Base-by-base conservation (phyloP, 345 rosid species). In the Rhizophora apiculata region DNA sequence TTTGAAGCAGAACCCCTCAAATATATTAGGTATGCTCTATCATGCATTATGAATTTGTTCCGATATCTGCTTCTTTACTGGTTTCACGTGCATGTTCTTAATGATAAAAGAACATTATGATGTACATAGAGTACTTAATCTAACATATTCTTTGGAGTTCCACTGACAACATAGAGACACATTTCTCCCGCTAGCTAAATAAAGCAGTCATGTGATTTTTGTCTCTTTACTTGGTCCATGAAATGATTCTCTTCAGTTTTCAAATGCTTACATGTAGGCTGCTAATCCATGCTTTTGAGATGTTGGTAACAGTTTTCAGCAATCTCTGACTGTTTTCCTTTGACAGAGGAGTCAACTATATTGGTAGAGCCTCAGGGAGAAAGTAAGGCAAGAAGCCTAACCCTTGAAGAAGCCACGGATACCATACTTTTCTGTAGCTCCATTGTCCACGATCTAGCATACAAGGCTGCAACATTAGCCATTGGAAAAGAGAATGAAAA, bases 381-480 rank as follows among this genome's bases (percentile, higher is more conserved):
- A 79, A 92, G 81, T 55, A 89, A 84, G 78, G 81, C 78, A 60
- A 95, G 87, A 78, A 92, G 98, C 92, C 86, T 88, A 63, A 92
- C 97, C 10, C 96, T 88, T 11, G 97, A 95, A 82, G 99, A 95
- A 85, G 99, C 96, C 64, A 90, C 98, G 0, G 96, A 87, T 66
- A 80, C 96, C 18, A 90, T 92, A 76, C 96, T 92, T 52, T 88
- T 95, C 79, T 92, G 99, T 82, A 90, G 96, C 80, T 92, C 98
- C 73, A 87, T 95, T 48, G 93, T 95, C 71, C 96, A 95, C 63
- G 97, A 92, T 81, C 55, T 95, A 73, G 94, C 96, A 65, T 88
- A 83, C 77, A 79, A 79, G 61, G 96, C 98, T 72, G 96, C 96
- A 70, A 78, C 94, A 63, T 72, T 88, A 64, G 96, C 94, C 46